A percentile compares a stretch with the other conserved stretches of the same genome.
Conservation (phyloP, 1,139 yeast genomes). For the Suhomyces yuchorum region DNA sequence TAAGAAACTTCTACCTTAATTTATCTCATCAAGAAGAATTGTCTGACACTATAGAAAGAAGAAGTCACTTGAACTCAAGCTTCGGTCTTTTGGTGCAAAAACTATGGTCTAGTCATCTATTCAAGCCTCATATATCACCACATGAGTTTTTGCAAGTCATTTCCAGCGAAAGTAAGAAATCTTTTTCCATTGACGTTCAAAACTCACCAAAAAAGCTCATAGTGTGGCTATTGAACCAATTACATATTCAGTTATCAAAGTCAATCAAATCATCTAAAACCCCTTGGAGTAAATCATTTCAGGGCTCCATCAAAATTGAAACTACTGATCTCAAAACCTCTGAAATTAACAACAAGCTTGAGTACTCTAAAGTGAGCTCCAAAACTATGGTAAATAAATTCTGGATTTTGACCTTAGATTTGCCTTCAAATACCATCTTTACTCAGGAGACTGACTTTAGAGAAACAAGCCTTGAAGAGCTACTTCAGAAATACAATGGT, state of each 20-base stretch:
- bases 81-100: slow-evolving; percentile 54
- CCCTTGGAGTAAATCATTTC: slow-evolving; percentile 36
- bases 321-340: slow-evolving; percentile 23
- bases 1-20: slow-evolving; percentile 55
- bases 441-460: slow-evolving; percentile 45
- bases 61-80: slow-evolving; percentile 32
- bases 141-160: slow-evolving; percentile 61
- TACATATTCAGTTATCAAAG: slow-evolving; percentile 41
- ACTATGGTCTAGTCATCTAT: slow-evolving; percentile 63
- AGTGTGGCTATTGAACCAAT: slow-evolving; percentile 58
- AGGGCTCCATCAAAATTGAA: slow-evolving; percentile 52
- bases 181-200: slow-evolving; percentile 38
- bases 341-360: slow-evolving; percentile 26
- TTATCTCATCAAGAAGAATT: slow-evolving; percentile 18
- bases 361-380: slow-evolving; percentile 22
- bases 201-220: slow-evolving; percentile 59
- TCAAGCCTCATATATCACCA: slow-evolving; percentile 65
- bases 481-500: slow-evolving; percentile 51
- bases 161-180: slow-evolving; percentile 42
- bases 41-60: slow-evolving; percentile 17
- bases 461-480: slow-evolving; percentile 50
- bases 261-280: slow-evolving; percentile 19
- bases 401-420: slow-evolving; percentile 58
- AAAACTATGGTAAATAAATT: slow-evolving; percentile 42
- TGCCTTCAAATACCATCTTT: slow-evolving; percentile 57